Base-by-base conservation (phyloP, 2,329 filamentous ascomycete species). In the Claviceps maximensis region DNA sequence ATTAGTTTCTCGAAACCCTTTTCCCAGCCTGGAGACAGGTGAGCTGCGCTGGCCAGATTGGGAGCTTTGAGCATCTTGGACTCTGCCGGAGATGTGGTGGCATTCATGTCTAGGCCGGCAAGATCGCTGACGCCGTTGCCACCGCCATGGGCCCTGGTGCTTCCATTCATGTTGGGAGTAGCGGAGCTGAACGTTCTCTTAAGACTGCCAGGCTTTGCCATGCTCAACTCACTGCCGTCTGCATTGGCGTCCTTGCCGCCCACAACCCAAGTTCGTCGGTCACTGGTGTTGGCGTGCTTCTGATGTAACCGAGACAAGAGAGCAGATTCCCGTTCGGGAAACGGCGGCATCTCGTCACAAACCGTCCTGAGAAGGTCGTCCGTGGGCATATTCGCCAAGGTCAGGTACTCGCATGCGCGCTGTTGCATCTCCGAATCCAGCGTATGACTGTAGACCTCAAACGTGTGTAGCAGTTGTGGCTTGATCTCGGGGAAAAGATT, bases 401-500 rank as follows among this genome's bases (percentile, higher is more conserved):
- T 83, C 55, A 96, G 75, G 67, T 97, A 98, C 67, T 98, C 93
- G 70, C 89, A 98, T 15, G 93, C 91, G 69, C 93, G 78, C 71
- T 98, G 93, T 67, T 98, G 93, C 58, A 98, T 75, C 67, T 98
- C 93, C 0, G 93, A 88, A 67, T 98, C 93, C 29, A 97, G 76
- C 0, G 90, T 94, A 67, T 97, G 89, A 65, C 89, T 95, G 70
- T 96, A 97, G 31, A 89, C 77, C 56, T 86, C 80, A 72, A 98
- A 98, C 8, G 95, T 86, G 60, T 89, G 86, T 47, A 97, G 72
- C 3, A 98, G 80, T 67, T 96, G 91, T 9, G 90, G 88, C 69
- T 96, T 97, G 71, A 98, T 97, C 67, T 98, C 94, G 1, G 93
- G 93, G 67, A 98, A 98, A 50, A 98, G 72, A 68, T 98, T 98